Evolutionary conservation across 1,139 yeast genomes (phyloP), one percentile per base, ranked within the genome.

Genomic region (Debaryomycetaceae sp.): DNA sequence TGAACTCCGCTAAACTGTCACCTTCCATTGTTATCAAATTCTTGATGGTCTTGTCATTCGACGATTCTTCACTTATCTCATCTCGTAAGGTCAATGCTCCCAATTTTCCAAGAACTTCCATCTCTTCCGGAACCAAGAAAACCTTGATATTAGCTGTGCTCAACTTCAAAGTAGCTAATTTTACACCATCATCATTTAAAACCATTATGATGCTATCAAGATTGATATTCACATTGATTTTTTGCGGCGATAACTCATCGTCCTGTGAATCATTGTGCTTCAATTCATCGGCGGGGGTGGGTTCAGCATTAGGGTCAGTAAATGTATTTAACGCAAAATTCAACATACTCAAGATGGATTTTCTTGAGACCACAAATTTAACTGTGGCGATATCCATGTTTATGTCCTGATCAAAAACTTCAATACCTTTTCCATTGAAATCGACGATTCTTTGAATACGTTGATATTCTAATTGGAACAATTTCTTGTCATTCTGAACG

Each of bases 301-400:
- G 83, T 13, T 78, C 80, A 0, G 91, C 88, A 50, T 81, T 74
- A 0, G 90, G 91, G 62, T 84, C 87, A 0, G 97, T 86, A 59
- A 93, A 93, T 0, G 98, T 93, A 40, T 91, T 87, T 57, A 91
- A 72, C 3, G 86, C 72, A 60, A 85, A 95, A 62, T 90, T 95
- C 51, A 93, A 67, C 13, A 93, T 68, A 4, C 96, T 85, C 52
- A 93, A 72, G 24, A 87, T 68, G 1, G 96, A 86, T 55, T 81
- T 85, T 42, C 97, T 81, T 0, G 95, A 81, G 8, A 91, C 68
- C 2, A 87, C 85, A 42, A 88, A 76, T 51, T 83, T 83, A 46
- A 95, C 78, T 7, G 96, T 89, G 0, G 97, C 91, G 61, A 95
- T 75, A 44, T 83, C 77, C 42, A 93, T 68, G n/a, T 78, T 74